A percentile compares a stretch with the other conserved stretches of the same genome.
These are phyloP conservation scores for Aspergillus taichungensis DNA, from an alignment of 495 filamentous ascomycete species.

Conservation along the genomic window DNA sequence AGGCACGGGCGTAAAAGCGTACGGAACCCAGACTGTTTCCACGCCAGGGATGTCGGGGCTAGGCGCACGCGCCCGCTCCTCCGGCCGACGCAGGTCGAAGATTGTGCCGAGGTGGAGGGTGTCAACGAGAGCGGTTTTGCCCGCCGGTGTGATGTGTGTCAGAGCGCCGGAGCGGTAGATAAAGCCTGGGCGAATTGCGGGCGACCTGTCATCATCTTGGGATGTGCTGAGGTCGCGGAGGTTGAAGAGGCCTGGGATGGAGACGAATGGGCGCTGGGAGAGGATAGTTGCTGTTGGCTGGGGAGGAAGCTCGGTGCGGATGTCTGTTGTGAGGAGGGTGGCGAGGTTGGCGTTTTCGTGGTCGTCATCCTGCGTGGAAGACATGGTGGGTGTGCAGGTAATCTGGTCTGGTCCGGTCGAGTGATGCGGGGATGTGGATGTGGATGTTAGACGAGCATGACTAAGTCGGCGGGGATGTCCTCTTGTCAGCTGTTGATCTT, in stretches of 20 bases:
- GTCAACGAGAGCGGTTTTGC: slow-evolving; percentile 36
- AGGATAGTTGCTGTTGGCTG: slow-evolving; percentile 18
- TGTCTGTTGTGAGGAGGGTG: slow-evolving; percentile 19
- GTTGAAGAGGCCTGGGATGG: slow-evolving; percentile 41
- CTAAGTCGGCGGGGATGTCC: too few relatives aligned
- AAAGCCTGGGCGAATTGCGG: slow-evolving; percentile 28
- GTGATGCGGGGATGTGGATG: too few relatives aligned
- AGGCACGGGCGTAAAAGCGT: slow-evolving; percentile 16
- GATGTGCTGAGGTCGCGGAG: slow-evolving; percentile 46
- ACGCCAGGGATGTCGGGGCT: slow-evolving; percentile 30
- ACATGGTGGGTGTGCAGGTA: too few relatives aligned
- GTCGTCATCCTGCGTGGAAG: too few relatives aligned
- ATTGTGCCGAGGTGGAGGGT: slow-evolving; percentile 49
- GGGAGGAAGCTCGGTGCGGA: slow-evolving; percentile 17
- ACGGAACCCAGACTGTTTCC: slow-evolving; percentile 39
- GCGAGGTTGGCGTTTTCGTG: too few relatives aligned
- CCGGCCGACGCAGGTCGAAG: slow-evolving; percentile 60
- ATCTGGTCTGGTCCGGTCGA: too few relatives aligned
- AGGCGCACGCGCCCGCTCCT: slow-evolving; percentile 32
- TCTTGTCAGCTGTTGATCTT: too few relatives aligned
- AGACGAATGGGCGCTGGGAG: slow-evolving; percentile 43
- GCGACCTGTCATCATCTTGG: slow-evolving; percentile 12
- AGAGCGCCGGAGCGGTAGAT: slow-evolving; percentile 47
- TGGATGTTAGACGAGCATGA: too few relatives aligned
- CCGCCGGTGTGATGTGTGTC: slow-evolving; percentile 36